Evolutionary conservation across 345 rosid species (phyloP), one percentile per base, ranked within the genome.

Genomic region (Pseudoturritis turrita): DNA sequence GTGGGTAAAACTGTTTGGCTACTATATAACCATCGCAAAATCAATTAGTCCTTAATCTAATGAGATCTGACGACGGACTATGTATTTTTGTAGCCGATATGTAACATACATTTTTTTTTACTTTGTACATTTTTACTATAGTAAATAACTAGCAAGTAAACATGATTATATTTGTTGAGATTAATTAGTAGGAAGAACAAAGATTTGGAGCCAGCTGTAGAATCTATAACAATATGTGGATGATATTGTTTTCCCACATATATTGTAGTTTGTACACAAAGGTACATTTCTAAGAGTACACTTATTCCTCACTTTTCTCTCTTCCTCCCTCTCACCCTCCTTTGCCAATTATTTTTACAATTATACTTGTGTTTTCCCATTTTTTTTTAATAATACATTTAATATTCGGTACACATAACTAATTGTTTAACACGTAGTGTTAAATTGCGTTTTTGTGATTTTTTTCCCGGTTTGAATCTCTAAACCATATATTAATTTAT

Each of bases 231-330:
- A 74, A 67, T 33, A 49, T 50, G 72, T 66, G 46, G 54, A 49
- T 49, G 62, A 6, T 66, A 74, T 40, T 50, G 31, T 13, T 44
- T 58, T 74, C 39, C 63, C 29, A 49, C 40, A 47, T 37, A 65
- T 73, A 47, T 37, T 56, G 46, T 59, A 59, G 22, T 74, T 67
- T 74, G 78, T 67, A 67, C 73, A 67, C 73, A 68, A 74, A 74
- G 62, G 73, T 74, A 74, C 78, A 74, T 40, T 65, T 65, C 47
- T 29, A 49, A 49, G 73, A 39, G 56, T 67, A 74, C 56, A 68
- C 59, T 31, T 62, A 75, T 75, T 75, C 78, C 4, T 19, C 25
- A 33, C 67, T 65, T 74, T 65, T 64, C 50, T 45, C 18, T 25
- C 40, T 56, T 28, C 25, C 4, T 46, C 53, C 14, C 13, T 28